Base-by-base conservation (phyloP, 768 basidiomycete species). In the Hygrophorus pudorinus region DNA sequence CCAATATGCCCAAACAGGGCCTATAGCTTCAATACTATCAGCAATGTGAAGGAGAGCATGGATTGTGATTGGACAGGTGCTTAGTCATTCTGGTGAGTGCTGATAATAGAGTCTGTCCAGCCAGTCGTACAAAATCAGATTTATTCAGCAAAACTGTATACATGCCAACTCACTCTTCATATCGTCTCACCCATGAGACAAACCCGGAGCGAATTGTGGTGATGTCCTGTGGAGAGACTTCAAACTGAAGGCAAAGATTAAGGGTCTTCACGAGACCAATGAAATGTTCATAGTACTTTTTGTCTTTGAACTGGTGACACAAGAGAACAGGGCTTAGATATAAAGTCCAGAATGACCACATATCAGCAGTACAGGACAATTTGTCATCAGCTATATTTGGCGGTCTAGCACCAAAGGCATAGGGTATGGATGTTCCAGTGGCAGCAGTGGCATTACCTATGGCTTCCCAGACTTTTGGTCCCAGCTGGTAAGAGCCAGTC, bases 261-360 rank as follows among this genome's bases (percentile, higher is more conserved):
- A n/a, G n/a, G n/a, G n/a, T n/a, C n/a, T n/a, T n/a, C n/a, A n/a
- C n/a, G n/a, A n/a, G n/a, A n/a, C n/a, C n/a, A n/a, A n/a, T n/a
- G n/a, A n/a, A n/a, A n/a, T n/a, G n/a, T n/a, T n/a, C n/a, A n/a
- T n/a, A n/a, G n/a, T n/a, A n/a, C n/a, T n/a, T n/a, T n/a, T n/a
- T n/a, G n/a, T n/a, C n/a, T n/a, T n/a, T n/a, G 51, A 72, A 73
- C 0, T 55, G 52, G 5, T 56, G 31, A 2, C 42, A 41, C 7
- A 74, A 62, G 4, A 74, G 51, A 7, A 64, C 50, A 1, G 69
- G 71, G 0, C 52, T 66, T 6, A 72, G 33, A 16, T 40, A n/a
- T n/a, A n/a, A n/a, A n/a, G n/a, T n/a, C n/a, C n/a, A n/a, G n/a
- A n/a, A n/a, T n/a, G n/a, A n/a, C n/a, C n/a, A n/a, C n/a, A n/a